Conservation (phyloP, 805 yeast species). For the Komagataella kurtzmanii region DNA sequence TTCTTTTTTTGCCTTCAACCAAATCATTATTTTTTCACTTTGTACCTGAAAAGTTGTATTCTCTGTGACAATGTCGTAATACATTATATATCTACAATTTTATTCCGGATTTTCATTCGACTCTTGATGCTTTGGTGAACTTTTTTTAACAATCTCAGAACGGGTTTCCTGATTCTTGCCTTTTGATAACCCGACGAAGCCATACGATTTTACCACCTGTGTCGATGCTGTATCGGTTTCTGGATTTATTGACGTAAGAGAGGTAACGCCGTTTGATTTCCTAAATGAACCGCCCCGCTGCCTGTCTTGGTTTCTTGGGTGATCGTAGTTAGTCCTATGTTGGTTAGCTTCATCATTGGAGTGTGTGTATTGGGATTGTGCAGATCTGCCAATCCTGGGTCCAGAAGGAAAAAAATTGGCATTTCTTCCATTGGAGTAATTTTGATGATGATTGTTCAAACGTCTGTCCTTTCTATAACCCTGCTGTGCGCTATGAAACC, state of each 20-base stretch:
- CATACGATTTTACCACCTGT: background rate
- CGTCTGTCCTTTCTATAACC: background rate
- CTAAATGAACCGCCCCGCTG: background rate
- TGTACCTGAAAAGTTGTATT: too few species aligned
- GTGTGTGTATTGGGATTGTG: background rate
- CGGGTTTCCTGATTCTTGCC: background rate
- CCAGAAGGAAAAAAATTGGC: background rate
- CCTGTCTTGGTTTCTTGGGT: background rate
- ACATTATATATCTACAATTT: background rate
- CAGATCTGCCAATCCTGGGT: background rate
- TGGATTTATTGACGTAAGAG: background rate
- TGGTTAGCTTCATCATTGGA: background rate
- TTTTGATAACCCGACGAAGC: background rate
- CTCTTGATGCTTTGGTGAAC: background rate
- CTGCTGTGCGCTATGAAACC: background rate
- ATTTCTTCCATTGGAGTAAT: background rate
- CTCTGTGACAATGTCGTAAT: background rate
- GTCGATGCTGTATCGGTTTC: background rate
- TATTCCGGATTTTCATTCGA: background rate
- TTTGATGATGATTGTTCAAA: background rate
- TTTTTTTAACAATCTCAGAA: background rate
- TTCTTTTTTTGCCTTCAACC: background rate
- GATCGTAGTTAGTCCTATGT: background rate
- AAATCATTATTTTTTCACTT: too few species aligned
- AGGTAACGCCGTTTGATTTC: background rate